Evolutionary conservation across 176 grass and related monocot genomes (phyloP).

Genomic region (Lolium perenne): DNA sequence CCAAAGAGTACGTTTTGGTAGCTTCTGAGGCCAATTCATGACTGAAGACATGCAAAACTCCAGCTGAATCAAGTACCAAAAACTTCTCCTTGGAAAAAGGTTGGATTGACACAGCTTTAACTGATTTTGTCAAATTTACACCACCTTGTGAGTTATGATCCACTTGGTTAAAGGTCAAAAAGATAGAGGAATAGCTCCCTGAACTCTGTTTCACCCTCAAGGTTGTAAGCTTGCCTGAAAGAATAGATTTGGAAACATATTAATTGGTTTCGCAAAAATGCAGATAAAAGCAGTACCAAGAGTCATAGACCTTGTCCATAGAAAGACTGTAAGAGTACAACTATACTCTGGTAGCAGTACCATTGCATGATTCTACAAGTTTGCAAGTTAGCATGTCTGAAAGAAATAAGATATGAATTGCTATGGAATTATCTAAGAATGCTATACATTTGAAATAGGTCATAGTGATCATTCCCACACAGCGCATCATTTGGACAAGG

Average conservation of each 20-base stretch:
- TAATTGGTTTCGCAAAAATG: constrained; percentile 16
- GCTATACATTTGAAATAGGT: neutral
- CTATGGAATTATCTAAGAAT: constrained; percentile 13
- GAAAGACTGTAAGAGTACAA: neutral
- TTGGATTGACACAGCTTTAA: constrained; percentile 71
- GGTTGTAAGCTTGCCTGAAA: constrained; percentile 88
- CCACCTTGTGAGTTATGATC: constrained; percentile 43
- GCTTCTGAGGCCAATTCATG: constrained; percentile 44
- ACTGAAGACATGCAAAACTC: constrained; percentile 71
- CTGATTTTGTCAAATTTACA: constrained; percentile 42
- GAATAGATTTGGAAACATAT: constrained; percentile 41
- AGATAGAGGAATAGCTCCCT: constrained; percentile 70
- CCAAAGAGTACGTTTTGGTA: constrained; percentile 44
- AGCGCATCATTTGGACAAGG: constrained; percentile 14
- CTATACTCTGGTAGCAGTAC: constrained; percentile 2
- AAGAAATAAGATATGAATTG: constrained; percentile 24
- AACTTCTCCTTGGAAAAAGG: constrained; percentile 74
- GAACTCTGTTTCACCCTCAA: constrained; percentile 76
- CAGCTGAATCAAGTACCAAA: constrained; percentile 79
- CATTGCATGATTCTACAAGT: constrained; percentile 8
- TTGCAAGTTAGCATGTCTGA: neutral
- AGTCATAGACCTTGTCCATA: constrained; percentile 13
- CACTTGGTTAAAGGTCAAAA: constrained; percentile 46
- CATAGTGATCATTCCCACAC: neutral
- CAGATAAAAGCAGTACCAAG: constrained; percentile 27